A percentile compares a stretch with the other conserved stretches of the same genome.
Conservation (phyloP, 768 basidiomycete genomes). For the Termitomyces sp. region DNA sequence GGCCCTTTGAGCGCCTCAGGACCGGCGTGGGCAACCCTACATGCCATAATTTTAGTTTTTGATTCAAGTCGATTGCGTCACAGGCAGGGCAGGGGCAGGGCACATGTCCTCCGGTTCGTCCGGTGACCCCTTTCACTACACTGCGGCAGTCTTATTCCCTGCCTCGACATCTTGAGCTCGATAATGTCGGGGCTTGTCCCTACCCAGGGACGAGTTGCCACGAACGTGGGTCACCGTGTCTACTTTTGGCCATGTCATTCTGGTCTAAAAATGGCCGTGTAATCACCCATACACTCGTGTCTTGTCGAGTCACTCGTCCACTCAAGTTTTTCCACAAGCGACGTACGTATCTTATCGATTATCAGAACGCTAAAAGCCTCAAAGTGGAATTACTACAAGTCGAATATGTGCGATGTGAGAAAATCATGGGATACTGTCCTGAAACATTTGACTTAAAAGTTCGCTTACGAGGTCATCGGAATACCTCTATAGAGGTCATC, state of each 20-base stretch:
- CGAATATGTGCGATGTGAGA: background rate
- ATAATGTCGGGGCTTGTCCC: background rate
- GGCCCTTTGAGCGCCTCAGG: conserved; percentile 3
- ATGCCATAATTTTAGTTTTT: conserved; percentile 1
- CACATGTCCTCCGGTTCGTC: background rate
- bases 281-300: background rate
- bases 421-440: background rate
- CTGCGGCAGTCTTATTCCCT: background rate
- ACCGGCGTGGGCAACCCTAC: conserved; percentile 4
- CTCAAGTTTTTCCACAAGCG: no score
- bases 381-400: background rate
- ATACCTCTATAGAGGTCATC: background rate
- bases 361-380: background rate
- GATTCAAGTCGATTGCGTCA: conserved; percentile 10
- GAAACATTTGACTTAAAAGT: background rate
- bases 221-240: background rate
- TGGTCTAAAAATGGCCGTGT: background rate
- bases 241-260: background rate
- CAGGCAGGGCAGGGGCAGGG: background rate
- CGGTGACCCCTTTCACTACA: background rate
- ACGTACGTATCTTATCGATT: background rate
- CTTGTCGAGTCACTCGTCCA: background rate
- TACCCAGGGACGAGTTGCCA: background rate
- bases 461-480: background rate
- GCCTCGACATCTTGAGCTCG: background rate